phyloP scores from a whole-genome alignment of 2,329 filamentous ascomycete species.

The Beauveria caledonica region DNA sequence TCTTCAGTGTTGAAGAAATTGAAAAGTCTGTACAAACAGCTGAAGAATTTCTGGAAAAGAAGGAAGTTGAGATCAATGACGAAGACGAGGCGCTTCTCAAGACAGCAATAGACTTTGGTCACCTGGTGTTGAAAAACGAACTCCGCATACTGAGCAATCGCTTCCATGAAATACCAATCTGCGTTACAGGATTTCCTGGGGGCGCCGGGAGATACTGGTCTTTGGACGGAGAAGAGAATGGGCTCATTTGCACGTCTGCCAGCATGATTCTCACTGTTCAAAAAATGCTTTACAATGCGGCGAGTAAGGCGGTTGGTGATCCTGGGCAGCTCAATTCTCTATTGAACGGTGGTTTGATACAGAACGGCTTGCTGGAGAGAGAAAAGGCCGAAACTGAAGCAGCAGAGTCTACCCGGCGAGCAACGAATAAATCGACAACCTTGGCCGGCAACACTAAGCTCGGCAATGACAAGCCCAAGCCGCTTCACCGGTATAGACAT shows the following conservation, averaged over 20 bases:
- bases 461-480: slow-evolving; percentile 28
- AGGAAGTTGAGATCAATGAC: slow-evolving; percentile 46
- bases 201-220: slow-evolving; percentile 58
- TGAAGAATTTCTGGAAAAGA: slow-evolving; percentile 56
- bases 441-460: slow-evolving; percentile 37
- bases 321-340: slow-evolving; percentile 38
- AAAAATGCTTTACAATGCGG: slow-evolving; percentile 38
- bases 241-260: slow-evolving; percentile 37
- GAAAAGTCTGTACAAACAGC: slow-evolving; percentile 56
- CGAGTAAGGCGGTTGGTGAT: slow-evolving; percentile 34
- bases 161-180: slow-evolving; percentile 72
- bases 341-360: slow-evolving; percentile 37
- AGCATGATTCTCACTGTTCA: slow-evolving; percentile 45
- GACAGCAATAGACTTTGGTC: slow-evolving; percentile 58
- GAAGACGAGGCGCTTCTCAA: slow-evolving; percentile 54
- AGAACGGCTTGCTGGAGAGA: slow-evolving; percentile 30
- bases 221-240: slow-evolving; percentile 47
- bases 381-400: slow-evolving; percentile 20
- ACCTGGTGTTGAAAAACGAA: slow-evolving; percentile 47
- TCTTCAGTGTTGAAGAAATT: slow-evolving; percentile 59
- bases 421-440: slow-evolving; percentile 17
- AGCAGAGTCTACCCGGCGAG: slow-evolving; percentile 11
- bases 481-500: slow-evolving; percentile 21
- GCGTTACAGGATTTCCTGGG: slow-evolving; percentile 58
- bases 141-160: slow-evolving; percentile 60